phyloP scores from a whole-genome alignment of 768 basidiomycete species.

The Suillus subaureus region DNA sequence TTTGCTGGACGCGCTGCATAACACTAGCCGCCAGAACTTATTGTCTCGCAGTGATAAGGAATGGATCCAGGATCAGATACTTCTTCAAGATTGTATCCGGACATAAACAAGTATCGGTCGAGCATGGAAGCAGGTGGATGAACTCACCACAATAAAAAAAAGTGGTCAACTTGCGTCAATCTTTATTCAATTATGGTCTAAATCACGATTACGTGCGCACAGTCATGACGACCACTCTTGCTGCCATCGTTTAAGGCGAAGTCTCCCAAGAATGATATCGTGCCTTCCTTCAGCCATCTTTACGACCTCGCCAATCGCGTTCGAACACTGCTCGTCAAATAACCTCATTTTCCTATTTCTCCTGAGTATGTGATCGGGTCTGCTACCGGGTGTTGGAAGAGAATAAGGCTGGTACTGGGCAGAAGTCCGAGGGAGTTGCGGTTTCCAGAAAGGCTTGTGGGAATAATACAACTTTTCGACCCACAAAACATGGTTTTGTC shows the following conservation, averaged over 20 bases:
- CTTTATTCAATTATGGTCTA: background rate
- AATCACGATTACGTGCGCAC: background rate
- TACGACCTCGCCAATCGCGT: conserved; percentile 53
- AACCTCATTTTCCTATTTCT: conserved; percentile 26
- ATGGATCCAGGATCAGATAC: background rate
- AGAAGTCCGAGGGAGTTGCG: conserved; percentile 30
- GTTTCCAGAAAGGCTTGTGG: conserved; percentile 39
- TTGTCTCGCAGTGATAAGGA: conserved; percentile 3
- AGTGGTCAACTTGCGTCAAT: background rate
- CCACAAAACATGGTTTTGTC: conserved; percentile 28
- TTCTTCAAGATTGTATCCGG: background rate
- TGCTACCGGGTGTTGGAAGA: conserved; percentile 15
- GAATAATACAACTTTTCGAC: conserved; percentile 21
- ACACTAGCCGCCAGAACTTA: background rate
- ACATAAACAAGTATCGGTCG: background rate
- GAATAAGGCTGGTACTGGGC: conserved; percentile 23
- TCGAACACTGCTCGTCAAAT: conserved; percentile 43
- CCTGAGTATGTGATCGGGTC: conserved; percentile 17
- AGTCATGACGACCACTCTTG: conserved; percentile 11
- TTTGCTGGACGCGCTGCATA: background rate
- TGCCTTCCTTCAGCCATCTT: conserved; percentile 62
- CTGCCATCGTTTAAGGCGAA: conserved; percentile 33
- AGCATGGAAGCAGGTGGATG: background rate
- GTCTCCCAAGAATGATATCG: conserved; percentile 51
- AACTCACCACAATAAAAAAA: background rate